phyloP scores from a whole-genome alignment of 2,329 filamentous ascomycete species.

The Diaporthe nobilis region DNA sequence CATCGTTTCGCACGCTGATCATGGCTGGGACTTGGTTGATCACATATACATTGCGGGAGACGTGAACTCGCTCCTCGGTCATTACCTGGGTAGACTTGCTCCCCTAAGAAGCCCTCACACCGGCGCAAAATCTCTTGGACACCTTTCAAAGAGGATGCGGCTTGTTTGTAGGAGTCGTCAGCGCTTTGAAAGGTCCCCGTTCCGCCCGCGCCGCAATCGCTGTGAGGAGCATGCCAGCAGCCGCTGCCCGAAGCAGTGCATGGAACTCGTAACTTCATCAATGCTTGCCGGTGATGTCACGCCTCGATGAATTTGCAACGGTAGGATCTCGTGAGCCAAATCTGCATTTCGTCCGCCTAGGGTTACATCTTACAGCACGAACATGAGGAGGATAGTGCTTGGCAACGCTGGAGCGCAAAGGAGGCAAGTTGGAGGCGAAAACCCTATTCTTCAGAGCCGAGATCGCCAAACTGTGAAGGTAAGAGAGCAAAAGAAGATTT shows the following conservation, averaged over 20 bases:
- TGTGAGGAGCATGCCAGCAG: too few relatives aligned
- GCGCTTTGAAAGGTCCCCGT: background rate
- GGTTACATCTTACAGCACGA: conserved; percentile 2
- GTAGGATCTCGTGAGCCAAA: background rate
- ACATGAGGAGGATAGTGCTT: background rate
- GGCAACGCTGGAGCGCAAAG: background rate
- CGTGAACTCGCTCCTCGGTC: background rate
- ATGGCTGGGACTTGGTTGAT: background rate
- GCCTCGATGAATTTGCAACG: background rate
- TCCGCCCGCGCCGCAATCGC: background rate
- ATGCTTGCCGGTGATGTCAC: conserved; percentile 15
- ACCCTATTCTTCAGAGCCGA: background rate
- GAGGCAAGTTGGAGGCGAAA: background rate
- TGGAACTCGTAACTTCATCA: background rate
- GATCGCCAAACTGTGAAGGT: background rate
- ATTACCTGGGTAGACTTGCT: background rate
- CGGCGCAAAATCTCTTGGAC: background rate
- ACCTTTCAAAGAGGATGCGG: background rate
- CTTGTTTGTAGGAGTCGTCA: background rate
- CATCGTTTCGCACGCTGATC: background rate
- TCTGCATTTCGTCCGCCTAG: background rate
- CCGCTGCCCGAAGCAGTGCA: background rate
- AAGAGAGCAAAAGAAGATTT: background rate
- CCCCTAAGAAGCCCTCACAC: background rate
- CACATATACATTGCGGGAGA: background rate